Evolutionary conservation across 1,284 basidiomycete genomes (phyloP), one percentile per base, ranked within the genome.

Genomic region (Apiotrichum domesticum): DNA sequence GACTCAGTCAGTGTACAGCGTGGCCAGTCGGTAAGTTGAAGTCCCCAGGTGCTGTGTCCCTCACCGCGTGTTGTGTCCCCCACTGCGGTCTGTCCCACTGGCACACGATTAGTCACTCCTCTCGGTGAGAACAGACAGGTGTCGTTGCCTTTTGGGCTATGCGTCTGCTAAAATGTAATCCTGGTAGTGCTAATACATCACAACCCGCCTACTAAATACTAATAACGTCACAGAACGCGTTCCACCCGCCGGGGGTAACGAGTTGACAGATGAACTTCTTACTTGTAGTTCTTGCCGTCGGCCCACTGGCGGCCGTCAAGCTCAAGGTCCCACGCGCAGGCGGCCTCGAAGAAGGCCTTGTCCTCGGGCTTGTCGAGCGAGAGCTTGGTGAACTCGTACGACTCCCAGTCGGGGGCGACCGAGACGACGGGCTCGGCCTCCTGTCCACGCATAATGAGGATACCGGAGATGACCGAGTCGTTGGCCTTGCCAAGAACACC

Each of bases 371-470:
- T 86, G 51, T 58, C 51, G 54, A 77, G 58, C 72, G 80, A 76
- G 67, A 95, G 78, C 74, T 82, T 84, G 69, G 80, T 85, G 81
- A 86, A 94, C 11, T 75, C 70, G 80, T 98, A 98, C 51, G 86
- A 89, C 79, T 97, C 94, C 80, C 64, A 70, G 79, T 98, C 95
- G 41, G 95, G 95, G 5, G 95, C 94, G 61, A 84, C 87, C 11
- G 86, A 81, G 52, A 94, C 82, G 63, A 87, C 86, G 56, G 85
- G 82, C 74, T 82, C 78, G 68, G 80, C 77, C 62, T 81, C 80
- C 66, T 78, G 66, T 35, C 95, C 95, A 62, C 95, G 88, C 64
- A 83, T 73, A 77, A 98, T 87, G 66, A 98, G 76, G 52, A 79
- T 85, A 77, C 95, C 94, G 54, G 83, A 74, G 78, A 94, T 90